Percentiles rank a stretch among this genome's conserved stretches.
Conservation (phyloP, 495 filamentous ascomycete species). For the Cairneyella variabilis region DNA sequence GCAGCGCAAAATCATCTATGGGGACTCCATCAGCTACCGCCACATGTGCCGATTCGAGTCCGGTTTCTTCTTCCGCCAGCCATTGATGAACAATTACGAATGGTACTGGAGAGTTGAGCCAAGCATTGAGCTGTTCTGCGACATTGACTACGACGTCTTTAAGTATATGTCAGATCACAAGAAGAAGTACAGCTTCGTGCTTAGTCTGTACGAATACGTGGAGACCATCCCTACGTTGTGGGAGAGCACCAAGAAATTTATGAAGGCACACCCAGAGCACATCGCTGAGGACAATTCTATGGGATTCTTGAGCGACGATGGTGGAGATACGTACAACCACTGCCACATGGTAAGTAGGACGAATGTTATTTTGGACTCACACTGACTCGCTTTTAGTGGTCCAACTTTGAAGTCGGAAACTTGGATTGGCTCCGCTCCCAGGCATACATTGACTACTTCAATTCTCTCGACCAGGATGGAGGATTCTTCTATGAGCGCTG, state of each 20-base stretch:
- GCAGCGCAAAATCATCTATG: conserved; percentile 86
- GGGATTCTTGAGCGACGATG: conserved; percentile 87
- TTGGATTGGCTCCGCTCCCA: conserved; percentile 79
- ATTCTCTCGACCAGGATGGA: conserved; percentile 72
- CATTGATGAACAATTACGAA: conserved; percentile 77
- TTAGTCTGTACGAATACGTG: conserved; percentile 90
- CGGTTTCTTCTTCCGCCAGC: conserved; percentile 88
- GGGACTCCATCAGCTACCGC: conserved; percentile 85
- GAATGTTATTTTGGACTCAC: background rate
- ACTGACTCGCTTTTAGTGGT: conserved; percentile 56
- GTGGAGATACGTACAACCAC: conserved; percentile 85
- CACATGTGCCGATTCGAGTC: conserved; percentile 96
- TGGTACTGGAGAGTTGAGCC: conserved; percentile 94
- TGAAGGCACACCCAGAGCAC: conserved; percentile 82
- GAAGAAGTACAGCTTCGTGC: conserved; percentile 87
- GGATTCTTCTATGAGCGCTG: conserved; percentile 94
- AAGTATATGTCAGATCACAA: conserved; percentile 81
- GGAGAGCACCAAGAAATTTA: conserved; percentile 90
- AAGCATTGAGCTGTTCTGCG: conserved; percentile 83
- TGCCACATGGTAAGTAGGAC: conserved; percentile 81
- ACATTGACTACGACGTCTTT: conserved; percentile 81
- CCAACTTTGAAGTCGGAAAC: conserved; percentile 87
- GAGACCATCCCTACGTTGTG: conserved; percentile 96
- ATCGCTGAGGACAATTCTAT: conserved; percentile 81
- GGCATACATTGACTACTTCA: conserved; percentile 77